phyloP scores from a whole-genome alignment of 192 early-diverging fungal species.

The Backusella macrospora region DNA sequence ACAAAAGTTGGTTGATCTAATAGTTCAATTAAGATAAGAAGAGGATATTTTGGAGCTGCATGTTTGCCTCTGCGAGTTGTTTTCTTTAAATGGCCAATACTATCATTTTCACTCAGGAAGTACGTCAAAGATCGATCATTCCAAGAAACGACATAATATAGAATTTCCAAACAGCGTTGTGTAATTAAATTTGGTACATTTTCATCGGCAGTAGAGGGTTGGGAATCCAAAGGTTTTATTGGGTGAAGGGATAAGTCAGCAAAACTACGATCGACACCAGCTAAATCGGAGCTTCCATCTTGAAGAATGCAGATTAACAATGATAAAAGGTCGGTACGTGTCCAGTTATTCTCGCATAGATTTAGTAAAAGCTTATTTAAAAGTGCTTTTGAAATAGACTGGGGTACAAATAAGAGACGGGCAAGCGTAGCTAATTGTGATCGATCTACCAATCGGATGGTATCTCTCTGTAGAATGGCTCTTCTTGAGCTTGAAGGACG shows the following conservation, averaged over 20 bases:
- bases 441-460: conserved; percentile 81
- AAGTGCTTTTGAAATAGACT: conserved; percentile 66
- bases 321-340: conserved; percentile 82
- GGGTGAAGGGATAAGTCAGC: conserved; percentile 64
- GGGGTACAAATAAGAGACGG: conserved; percentile 89
- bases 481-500: conserved; percentile 36
- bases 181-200: conserved; percentile 87
- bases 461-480: conserved; percentile 57
- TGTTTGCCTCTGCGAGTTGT: conserved; percentile 72
- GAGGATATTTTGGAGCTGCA: conserved; percentile 59
- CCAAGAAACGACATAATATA: conserved; percentile 76
- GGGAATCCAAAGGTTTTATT: conserved; percentile 37
- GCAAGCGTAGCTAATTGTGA: conserved; percentile 78
- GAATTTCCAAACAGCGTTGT: conserved; percentile 84
- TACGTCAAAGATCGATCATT: conserved; percentile 80
- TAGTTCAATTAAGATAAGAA: conserved; percentile 81
- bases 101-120: conserved; percentile 75
- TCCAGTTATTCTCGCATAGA: conserved; percentile 88
- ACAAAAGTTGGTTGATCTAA: conserved; percentile 84
- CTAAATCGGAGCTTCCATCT: conserved; percentile 78
- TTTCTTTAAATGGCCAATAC: conserved; percentile 56
- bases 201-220: conserved; percentile 48
- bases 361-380: conserved; percentile 73
- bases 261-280: conserved; percentile 75
- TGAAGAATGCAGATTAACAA: conserved; percentile 87